These are phyloP conservation scores for Leptosphaerulina australis DNA, from an alignment of 2,329 filamentous ascomycete genomes.

Conservation along the genomic window DNA sequence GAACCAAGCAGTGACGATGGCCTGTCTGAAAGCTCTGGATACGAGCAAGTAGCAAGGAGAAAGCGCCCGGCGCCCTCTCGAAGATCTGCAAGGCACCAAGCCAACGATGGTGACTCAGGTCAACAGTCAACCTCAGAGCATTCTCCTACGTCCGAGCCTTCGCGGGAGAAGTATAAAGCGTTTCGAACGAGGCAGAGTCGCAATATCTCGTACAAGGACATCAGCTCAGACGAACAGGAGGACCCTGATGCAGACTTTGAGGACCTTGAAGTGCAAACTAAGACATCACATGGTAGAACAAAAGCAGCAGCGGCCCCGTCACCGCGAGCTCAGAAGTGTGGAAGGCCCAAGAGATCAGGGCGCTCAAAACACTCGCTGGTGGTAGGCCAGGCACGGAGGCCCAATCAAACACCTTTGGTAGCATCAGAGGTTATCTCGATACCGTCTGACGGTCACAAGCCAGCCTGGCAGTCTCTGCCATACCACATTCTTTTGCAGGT, in stretches of 20 bases:
- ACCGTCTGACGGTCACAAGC: constrained; percentile 35
- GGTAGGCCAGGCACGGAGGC: constrained; percentile 38
- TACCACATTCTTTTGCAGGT: constrained; percentile 73
- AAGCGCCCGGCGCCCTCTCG: constrained; percentile 32
- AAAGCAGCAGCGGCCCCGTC: constrained; percentile 13
- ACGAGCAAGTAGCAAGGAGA: constrained; percentile 13
- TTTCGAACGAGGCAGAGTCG: constrained; percentile 22
- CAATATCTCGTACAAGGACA: constrained; percentile 42
- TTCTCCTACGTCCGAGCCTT: constrained; percentile 6
- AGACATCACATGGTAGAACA: constrained; percentile 18
- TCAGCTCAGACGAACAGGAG: constrained; percentile 40
- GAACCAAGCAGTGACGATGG: constrained; percentile 47
- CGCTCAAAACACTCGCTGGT: constrained; percentile 21
- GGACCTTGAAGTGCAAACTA: constrained; percentile 20
- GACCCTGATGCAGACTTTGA: constrained; percentile 39
- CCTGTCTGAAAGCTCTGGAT: constrained; percentile 27
- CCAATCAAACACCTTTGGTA: constrained; percentile 19
- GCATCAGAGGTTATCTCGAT: constrained; percentile 19
- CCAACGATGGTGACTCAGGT: constrained; percentile 22
- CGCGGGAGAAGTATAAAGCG: constrained; percentile 5
- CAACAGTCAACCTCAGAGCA: constrained; percentile 12
- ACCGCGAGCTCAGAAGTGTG: constrained; percentile 19
- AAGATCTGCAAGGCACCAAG: constrained; percentile 33
- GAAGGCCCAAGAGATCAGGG: neutral
- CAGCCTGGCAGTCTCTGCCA: constrained; percentile 56